Conservation (phyloP, 225 moss, liverwort and hornwort species). For the Neckera pumila region DNA sequence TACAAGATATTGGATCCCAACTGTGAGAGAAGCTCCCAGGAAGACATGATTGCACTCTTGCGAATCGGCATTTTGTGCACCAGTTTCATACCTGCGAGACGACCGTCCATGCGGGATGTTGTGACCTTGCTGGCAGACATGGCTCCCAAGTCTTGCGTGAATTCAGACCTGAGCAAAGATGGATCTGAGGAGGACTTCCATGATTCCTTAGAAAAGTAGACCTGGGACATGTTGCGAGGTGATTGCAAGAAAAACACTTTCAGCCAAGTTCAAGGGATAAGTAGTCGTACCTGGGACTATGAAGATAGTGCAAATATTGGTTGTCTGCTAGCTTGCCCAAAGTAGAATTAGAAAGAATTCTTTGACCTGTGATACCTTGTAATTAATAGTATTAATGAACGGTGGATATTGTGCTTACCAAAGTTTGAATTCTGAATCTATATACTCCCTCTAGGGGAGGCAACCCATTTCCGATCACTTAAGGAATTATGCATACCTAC, state of each 20-base stretch:
- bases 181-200: background rate
- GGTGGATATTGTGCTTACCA: background rate
- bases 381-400: background rate
- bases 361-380: background rate
- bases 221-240: too few relatives aligned
- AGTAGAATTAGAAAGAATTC: background rate
- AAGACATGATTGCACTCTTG: background rate
- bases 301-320: background rate
- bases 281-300: too few relatives aligned
- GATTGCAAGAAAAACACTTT: too few relatives aligned
- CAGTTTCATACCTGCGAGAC: background rate
- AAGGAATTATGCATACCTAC: too few relatives aligned
- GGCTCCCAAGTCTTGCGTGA: background rate
- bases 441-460: accelerated
- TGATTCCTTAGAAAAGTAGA: background rate
- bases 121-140: background rate
- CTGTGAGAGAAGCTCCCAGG: background rate
- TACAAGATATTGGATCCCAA: background rate
- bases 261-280: too few relatives aligned
- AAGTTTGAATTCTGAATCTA: background rate
- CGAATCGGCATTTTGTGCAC: background rate
- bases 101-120: background rate
- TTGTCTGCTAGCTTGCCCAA: background rate
- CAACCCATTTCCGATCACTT: too few relatives aligned
- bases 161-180: background rate